Evolutionary conservation across 23 red algal species (phyloP), one percentile per base, ranked within the genome.

Genomic region (Gracilaria gracilis): DNA sequence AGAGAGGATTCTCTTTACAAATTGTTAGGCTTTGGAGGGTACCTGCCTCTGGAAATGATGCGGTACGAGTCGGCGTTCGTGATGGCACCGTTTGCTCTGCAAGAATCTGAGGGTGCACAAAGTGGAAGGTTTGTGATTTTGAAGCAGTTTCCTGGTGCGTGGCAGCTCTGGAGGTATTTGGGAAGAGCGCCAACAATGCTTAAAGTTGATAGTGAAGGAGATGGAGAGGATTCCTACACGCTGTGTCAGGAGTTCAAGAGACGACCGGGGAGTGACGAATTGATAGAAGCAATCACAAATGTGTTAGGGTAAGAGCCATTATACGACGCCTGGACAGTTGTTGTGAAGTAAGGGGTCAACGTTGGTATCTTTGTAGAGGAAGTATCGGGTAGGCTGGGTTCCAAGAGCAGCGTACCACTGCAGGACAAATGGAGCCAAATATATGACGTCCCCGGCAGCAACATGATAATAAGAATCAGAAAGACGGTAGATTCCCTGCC

Each of bases 401-500:
- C 93, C 93, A n/a, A 95, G 73, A 4, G 93, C 93, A 17, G 64
- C 93, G 50, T 86, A 95, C 93, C 93, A 95, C 39, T 95, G 93
- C 37, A 75, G 39, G 47, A 80, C 72, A 66, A 95, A 95, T 12
- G 93, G 93, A 47, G 79, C 93, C 79, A 95, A 80, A 48, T 82
- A 95, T n/a, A 95, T 66, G 20, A 80, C 93, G 80, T 95, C 93
- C 34, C 93, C 93, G 1, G 85, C 79, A 20, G 84, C 36, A 31
- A 95, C 93, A 12, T 72, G 93, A 47, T 91, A 47, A 46, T 80
- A 95, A n/a, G 69, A 67, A 39, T 88, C 77, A 31, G 24, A 75
- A 23, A 95, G 93, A 23, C 75, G 37, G 57, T 95, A 95, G 13
- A 95, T 80, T 32, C 93, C 93, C 33, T 77, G 40, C 27, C 93